Percentiles rank a stretch among this genome's conserved stretches.
Evolutionary conservation across 805 yeast genomes (phyloP).

Genomic region (Candida manassasensis): DNA sequence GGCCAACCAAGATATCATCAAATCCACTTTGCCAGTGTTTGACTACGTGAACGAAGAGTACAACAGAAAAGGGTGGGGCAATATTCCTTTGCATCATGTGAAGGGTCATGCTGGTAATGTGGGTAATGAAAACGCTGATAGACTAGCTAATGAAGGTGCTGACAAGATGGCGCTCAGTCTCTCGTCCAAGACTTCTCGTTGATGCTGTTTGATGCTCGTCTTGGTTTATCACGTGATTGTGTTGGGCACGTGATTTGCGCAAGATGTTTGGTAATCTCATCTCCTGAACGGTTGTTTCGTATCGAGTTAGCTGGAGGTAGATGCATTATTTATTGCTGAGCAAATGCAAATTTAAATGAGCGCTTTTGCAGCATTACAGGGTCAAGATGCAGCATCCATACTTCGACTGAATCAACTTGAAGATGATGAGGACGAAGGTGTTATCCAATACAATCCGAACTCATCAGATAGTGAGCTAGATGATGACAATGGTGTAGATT

Average conservation of each 20-base stretch:
- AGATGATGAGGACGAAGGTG: constrained; percentile 13
- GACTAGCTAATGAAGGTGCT: constrained; percentile 65
- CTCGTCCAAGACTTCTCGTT: too few relatives aligned
- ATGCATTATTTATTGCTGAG: background rate
- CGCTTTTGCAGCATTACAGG: constrained; percentile 29
- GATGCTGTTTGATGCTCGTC: too few relatives aligned
- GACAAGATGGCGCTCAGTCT: constrained; percentile 26
- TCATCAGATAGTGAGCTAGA: constrained; percentile 22
- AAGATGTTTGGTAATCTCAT: background rate
- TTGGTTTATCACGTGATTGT: too few relatives aligned
- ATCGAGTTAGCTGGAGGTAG: background rate
- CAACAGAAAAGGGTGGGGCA: constrained; percentile 25
- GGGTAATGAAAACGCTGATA: constrained; percentile 79
- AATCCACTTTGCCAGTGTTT: constrained; percentile 20
- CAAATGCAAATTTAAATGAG: constrained; percentile 18
- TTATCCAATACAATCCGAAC: constrained; percentile 21
- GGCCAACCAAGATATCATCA: constrained; percentile 49
- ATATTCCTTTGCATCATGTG: constrained; percentile 54
- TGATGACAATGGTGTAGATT: constrained; percentile 6
- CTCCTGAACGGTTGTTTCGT: background rate
- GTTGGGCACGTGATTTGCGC: too few relatives aligned
- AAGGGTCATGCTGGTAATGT: constrained; percentile 63
- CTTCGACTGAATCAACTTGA: constrained; percentile 9
- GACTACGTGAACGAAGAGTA: constrained; percentile 35
- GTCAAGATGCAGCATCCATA: constrained; percentile 10